Conservation (phyloP, 2,329 filamentous ascomycete genomes). For the Alternaria dauci region DNA sequence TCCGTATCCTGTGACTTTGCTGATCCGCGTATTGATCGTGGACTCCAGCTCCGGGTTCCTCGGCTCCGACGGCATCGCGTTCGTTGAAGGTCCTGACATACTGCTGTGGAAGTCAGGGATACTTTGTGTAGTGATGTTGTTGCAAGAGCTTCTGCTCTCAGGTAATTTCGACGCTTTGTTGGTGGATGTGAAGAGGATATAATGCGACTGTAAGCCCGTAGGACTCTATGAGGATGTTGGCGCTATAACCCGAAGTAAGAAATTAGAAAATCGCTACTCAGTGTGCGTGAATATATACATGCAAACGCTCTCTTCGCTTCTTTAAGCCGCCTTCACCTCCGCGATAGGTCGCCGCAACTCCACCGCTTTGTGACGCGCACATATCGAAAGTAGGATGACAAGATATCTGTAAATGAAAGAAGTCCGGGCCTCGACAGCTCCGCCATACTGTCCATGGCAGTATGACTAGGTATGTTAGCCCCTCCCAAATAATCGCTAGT, state of each 20-base stretch:
- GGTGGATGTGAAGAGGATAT: background rate
- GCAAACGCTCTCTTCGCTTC: background rate
- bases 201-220: background rate
- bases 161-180: background rate
- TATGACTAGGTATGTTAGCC: background rate
- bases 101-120: background rate
- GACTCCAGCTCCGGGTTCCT: background rate
- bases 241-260: background rate
- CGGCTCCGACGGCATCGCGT: no score
- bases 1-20: background rate
- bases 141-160: rapidly evolving
- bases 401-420: no score
- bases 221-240: background rate
- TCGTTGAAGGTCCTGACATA: background rate
- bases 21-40: rapidly evolving
- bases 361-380: background rate
- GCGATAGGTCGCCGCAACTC: background rate
- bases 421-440: no score
- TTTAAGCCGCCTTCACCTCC: background rate
- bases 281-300: background rate
- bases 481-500: background rate
- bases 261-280: no score
- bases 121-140: background rate
- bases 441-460: background rate
- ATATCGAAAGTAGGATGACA: no score